phyloP scores from a whole-genome alignment of 805 yeast species.

The Metschnikowia cerradonensis region DNA sequence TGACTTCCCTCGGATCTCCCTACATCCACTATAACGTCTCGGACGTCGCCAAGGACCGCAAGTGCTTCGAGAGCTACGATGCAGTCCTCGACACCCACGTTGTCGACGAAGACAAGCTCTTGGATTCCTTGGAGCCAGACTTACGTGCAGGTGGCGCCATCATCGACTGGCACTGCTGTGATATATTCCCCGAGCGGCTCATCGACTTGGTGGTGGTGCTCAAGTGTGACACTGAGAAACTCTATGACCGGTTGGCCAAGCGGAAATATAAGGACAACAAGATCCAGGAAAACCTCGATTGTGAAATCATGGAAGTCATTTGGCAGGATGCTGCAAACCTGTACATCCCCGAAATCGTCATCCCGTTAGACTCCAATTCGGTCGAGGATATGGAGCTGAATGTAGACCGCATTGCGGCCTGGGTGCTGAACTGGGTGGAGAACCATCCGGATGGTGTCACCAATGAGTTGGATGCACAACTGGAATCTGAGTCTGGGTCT shows the following conservation, averaged over 20 bases:
- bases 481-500: too few species aligned
- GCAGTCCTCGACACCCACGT: constrained; percentile 79
- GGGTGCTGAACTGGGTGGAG: constrained; percentile 73
- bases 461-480: constrained; percentile 36
- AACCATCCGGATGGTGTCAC: constrained; percentile 56
- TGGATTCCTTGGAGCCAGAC: constrained; percentile 76
- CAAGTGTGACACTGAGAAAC: constrained; percentile 64
- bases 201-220: constrained; percentile 91
- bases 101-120: constrained; percentile 86
- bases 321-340: constrained; percentile 81
- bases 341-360: constrained; percentile 75
- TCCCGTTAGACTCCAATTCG: constrained; percentile 69
- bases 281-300: constrained; percentile 87
- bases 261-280: constrained; percentile 80
- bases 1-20: constrained; percentile 43
- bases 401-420: constrained; percentile 65
- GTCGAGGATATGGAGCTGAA: constrained; percentile 81
- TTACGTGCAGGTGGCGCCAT: constrained; percentile 83
- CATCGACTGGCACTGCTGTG: constrained; percentile 97
- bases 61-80: constrained; percentile 81
- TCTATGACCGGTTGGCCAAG: constrained; percentile 70
- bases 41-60: constrained; percentile 73
- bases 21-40: constrained; percentile 62
- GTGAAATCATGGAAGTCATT: constrained; percentile 94
- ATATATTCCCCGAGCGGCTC: constrained; percentile 86